Evolutionary conservation across 495 filamentous ascomycete species (phyloP).

Genomic region (Arthonia radiata): DNA sequence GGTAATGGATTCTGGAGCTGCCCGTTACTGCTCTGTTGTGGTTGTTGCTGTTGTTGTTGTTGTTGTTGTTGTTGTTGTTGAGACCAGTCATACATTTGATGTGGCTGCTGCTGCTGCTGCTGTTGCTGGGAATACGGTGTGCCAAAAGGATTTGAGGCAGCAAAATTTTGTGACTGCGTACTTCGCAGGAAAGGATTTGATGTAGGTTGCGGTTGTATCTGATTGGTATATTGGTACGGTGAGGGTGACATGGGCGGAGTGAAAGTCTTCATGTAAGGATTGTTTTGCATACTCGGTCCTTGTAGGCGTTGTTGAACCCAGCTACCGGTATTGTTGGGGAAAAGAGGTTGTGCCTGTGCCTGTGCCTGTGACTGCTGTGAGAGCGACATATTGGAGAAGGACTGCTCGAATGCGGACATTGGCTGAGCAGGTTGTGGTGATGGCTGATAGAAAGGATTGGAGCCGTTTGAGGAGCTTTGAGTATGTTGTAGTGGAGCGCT

Average conservation of each 20-base stretch:
- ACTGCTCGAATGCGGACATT: conserved; percentile 26
- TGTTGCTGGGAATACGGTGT: background rate
- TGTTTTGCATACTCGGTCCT: conserved; percentile 17
- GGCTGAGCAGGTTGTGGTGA: conserved; percentile 3
- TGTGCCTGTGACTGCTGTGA: conserved; percentile 24
- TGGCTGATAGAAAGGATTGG: conserved; percentile 10
- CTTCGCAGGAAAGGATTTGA: conserved; percentile 14
- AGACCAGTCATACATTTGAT: background rate
- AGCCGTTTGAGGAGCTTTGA: conserved; percentile 8
- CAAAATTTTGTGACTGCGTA: conserved; percentile 12
- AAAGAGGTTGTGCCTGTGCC: conserved; percentile 42
- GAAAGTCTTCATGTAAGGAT: conserved; percentile 15
- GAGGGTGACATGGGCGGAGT: conserved; percentile 9
- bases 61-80: conserved; percentile 3
- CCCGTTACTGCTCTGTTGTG: conserved; percentile 1
- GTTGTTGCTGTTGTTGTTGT: conserved; percentile 2
- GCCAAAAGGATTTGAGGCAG: conserved; percentile 12
- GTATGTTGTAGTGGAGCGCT: conserved; percentile 15
- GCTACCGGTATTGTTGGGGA: conserved; percentile 67
- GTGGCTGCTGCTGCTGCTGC: background rate
- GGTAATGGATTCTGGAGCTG: conserved; percentile 2
- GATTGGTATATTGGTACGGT: conserved; percentile 4
- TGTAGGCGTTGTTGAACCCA: conserved; percentile 29
- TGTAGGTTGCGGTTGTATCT: conserved; percentile 13
- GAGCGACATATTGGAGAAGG: conserved; percentile 51